These are phyloP conservation scores for Paecilomyces formosus DNA, from an alignment of 2,329 filamentous ascomycete species.

Conservation along the genomic window DNA sequence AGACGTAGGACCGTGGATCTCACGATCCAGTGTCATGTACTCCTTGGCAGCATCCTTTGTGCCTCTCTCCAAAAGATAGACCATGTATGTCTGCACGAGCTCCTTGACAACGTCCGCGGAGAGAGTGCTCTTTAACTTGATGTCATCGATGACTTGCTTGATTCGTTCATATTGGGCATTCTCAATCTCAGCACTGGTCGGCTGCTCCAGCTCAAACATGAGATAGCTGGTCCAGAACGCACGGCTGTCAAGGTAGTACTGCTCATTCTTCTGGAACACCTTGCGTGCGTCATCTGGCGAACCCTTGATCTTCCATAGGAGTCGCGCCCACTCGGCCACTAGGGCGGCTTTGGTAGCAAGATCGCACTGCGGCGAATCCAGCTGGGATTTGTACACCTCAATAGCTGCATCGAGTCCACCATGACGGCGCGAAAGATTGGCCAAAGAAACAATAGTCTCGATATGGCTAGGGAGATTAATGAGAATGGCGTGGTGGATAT, in stretches of 20 bases:
- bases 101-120: constrained; percentile 62
- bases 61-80: constrained; percentile 75
- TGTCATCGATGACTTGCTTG: constrained; percentile 69
- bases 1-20: constrained; percentile 64
- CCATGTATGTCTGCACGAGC: constrained; percentile 69
- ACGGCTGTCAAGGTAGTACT: constrained; percentile 76
- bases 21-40: constrained; percentile 73
- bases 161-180: constrained; percentile 63
- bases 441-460: constrained; percentile 81
- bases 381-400: constrained; percentile 70
- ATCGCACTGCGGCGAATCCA: constrained; percentile 65
- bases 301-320: constrained; percentile 83
- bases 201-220: constrained; percentile 80
- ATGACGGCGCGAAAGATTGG: constrained; percentile 78
- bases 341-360: constrained; percentile 77
- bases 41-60: constrained; percentile 78
- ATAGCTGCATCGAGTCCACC: constrained; percentile 78
- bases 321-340: constrained; percentile 77
- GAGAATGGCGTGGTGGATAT: constrained; percentile 77
- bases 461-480: constrained; percentile 70
- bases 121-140: constrained; percentile 66
- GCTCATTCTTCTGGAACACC: constrained; percentile 73
- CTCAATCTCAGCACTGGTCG: constrained; percentile 59
- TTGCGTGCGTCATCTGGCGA: constrained; percentile 72
- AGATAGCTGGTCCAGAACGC: constrained; percentile 89